Conservation (phyloP, 1,284 basidiomycete species). For the Sphagnurus paluster region DNA sequence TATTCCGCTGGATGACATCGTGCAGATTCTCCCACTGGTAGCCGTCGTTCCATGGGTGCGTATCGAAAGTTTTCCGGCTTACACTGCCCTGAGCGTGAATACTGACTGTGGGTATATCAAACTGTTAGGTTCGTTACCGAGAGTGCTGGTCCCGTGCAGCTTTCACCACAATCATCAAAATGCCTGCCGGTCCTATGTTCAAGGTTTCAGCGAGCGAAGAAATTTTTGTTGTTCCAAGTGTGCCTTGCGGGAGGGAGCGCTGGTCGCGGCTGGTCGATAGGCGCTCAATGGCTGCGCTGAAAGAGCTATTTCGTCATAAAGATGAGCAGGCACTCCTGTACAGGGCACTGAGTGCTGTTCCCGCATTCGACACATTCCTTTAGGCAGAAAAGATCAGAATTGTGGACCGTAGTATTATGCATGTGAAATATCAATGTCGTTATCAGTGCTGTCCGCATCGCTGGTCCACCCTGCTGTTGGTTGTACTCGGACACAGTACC, state of each 20-base stretch:
- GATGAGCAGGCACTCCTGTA: not conserved
- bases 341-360: not conserved
- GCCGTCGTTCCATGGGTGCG: conserved; percentile 7
- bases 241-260: too few relatives aligned
- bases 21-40: not conserved
- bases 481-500: too few relatives aligned
- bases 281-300: not conserved
- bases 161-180: not conserved
- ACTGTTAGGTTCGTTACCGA: not conserved
- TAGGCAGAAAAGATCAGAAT: too few relatives aligned
- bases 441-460: too few relatives aligned
- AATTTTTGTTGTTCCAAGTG: too few relatives aligned
- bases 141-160: not conserved
- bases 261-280: not conserved
- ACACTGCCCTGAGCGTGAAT: not conserved
- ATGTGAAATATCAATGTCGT: too few relatives aligned
- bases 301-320: not conserved
- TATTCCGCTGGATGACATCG: conserved; percentile 1
- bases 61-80: too few relatives aligned
- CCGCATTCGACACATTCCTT: not conserved
- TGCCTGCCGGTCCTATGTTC: too few relatives aligned
- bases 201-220: not conserved
- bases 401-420: too few relatives aligned
- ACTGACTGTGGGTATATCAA: too few relatives aligned
- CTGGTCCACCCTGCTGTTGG: too few relatives aligned